Percentiles rank a stretch among this genome's conserved stretches.
Conservation (phyloP, 2,329 filamentous ascomycete species). For the Calycina marina region DNA sequence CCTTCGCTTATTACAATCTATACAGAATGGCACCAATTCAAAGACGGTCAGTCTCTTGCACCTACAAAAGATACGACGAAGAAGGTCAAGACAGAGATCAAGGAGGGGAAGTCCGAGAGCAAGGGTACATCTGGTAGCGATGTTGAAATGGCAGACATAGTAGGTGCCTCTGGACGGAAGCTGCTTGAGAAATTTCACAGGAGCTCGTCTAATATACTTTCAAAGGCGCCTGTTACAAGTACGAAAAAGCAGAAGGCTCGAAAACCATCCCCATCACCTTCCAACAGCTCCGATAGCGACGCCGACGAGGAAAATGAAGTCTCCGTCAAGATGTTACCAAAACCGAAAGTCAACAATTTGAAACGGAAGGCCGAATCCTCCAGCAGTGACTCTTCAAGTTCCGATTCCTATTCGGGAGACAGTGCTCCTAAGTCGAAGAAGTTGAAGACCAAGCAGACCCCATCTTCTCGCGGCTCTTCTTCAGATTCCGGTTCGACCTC, state of each 20-base stretch:
- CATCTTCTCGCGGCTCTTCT: constrained; percentile 18
- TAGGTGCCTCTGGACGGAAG: no score
- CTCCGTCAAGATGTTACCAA: constrained; percentile 16
- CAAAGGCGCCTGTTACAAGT: constrained; percentile 19
- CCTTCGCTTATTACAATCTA: constrained; percentile 23
- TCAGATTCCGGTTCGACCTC: constrained; percentile 24
- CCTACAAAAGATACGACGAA: constrained; percentile 2
- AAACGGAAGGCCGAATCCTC: constrained; percentile 40
- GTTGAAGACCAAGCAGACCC: constrained; percentile 26
- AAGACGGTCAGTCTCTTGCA: constrained; percentile 6
- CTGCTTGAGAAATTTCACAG: no score
- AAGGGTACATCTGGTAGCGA: constrained; percentile 22
- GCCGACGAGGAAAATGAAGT: constrained; percentile 33
- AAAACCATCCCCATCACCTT: constrained; percentile 24
- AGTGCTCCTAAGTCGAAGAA: constrained; percentile 38
- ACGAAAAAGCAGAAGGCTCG: constrained; percentile 19
- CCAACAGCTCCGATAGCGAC: constrained; percentile 32
- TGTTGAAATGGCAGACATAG: constrained; percentile 21
- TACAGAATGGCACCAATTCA: constrained; percentile 26
- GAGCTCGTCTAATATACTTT: no score
- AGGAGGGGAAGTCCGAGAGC: constrained; percentile 19
- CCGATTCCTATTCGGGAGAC: constrained; percentile 31
- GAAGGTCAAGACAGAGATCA: constrained; percentile 15
- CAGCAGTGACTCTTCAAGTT: constrained; percentile 25
- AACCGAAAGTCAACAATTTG: constrained; percentile 27